Conservation (phyloP, 2,329 filamentous ascomycete genomes). For the Ophiostoma montium region DNA sequence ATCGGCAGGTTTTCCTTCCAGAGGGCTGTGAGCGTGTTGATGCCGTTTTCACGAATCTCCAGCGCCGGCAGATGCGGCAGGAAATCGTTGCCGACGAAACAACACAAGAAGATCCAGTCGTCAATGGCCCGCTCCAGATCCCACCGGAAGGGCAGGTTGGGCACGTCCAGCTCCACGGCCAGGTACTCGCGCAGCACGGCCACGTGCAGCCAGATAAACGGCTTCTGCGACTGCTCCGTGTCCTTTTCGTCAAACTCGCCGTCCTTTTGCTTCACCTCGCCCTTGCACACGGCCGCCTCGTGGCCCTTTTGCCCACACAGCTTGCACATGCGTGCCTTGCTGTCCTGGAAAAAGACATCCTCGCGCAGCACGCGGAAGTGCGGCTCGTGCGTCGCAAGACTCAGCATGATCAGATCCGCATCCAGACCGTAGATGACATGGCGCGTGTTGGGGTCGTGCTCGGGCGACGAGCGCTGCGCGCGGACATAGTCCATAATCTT, state of each 20-base stretch:
- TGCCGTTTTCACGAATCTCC: constrained; percentile 93
- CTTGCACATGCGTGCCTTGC: constrained; percentile 67
- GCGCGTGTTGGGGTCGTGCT: constrained; percentile 90
- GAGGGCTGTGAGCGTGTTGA: constrained; percentile 90
- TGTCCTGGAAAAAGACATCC: constrained; percentile 88
- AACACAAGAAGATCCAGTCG: constrained; percentile 99
- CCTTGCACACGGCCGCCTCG: constrained; percentile 72
- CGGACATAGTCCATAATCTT: constrained; percentile 99
- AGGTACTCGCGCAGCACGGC: constrained; percentile 85
- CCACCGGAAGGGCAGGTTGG: constrained; percentile 72
- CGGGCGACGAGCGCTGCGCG: constrained; percentile 77
- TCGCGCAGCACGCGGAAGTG: constrained; percentile 93
- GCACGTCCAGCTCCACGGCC: constrained; percentile 73
- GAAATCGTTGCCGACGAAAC: constrained; percentile 98
- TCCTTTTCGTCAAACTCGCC: constrained; percentile 75
- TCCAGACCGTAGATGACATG: constrained; percentile 98
- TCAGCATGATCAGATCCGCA: constrained; percentile 97
- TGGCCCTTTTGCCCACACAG: constrained; percentile 90
- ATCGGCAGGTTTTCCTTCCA: constrained; percentile 84
- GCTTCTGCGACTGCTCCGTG: constrained; percentile 57
- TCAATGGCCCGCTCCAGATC: constrained; percentile 89
- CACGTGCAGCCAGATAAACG: constrained; percentile 97
- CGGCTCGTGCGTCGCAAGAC: constrained; percentile 90
- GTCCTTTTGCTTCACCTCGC: constrained; percentile 61
- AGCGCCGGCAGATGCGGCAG: constrained; percentile 92